Evolutionary conservation across 140 eudicot genomes (phyloP), one percentile per base, ranked within the genome.

Genomic region (Oenanthe javanica): DNA sequence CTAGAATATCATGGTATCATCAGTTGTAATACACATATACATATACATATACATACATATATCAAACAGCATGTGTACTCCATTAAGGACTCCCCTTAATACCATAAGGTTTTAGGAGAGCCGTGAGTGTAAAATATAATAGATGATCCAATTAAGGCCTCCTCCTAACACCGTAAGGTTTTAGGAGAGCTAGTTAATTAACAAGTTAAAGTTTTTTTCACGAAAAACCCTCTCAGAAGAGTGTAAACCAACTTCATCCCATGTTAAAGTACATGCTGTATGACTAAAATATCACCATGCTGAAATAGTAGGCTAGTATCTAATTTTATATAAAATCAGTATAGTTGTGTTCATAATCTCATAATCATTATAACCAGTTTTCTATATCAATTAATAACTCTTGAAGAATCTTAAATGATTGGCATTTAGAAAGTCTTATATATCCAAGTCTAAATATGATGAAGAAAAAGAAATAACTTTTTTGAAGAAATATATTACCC

Each of bases 401-500:
- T 75, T 1, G 10, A 43, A 61, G 43, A 61, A 78, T 57, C 81
- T 78, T 43, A 25, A 25, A 38, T 78, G 25, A 42, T 25, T 21
- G n/a, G 16, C 18, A 31, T 64, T 19, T 63, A n/a, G 6, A 27
- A 25, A 63, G 12, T 21, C 72, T 59, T 43, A 46, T 15, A 79
- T 23, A 52, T 25, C 48, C 80, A 79, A 75, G 43, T 82, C 61
- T 40, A 77, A 75, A 36, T 40, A 82, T 77, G 67, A 38, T n/a
- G 21, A 27, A 69, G 21, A 78, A 74, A 15, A 38, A 51, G 63
- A 79, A 5, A 70, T 11, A 45, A 78, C 21, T 66, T 78, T 48
- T 75, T 74, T 46, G 27, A 46, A 79, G 47, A 78, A 15, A 55
- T 63, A 10, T 2, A 77, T 90, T 91, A 95, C 99, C 97, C 90